phyloP scores from a whole-genome alignment of 345 rosid species.

The Excoecaria cochinchinensis region DNA sequence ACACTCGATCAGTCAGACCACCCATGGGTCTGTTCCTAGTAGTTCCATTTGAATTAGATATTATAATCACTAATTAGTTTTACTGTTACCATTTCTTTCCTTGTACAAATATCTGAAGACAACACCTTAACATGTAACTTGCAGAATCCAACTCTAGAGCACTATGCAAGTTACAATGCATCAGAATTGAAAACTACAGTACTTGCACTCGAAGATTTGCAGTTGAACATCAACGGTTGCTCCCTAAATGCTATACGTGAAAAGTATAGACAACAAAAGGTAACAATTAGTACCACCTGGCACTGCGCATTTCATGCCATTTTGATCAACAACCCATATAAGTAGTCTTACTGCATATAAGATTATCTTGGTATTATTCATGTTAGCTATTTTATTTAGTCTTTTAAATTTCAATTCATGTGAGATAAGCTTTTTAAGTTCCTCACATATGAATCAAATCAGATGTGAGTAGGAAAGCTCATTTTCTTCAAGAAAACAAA shows the following conservation, averaged over 20 bases:
- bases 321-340: neutral
- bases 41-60: no score
- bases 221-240: slow-evolving; percentile 60
- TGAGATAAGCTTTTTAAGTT: neutral
- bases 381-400: neutral
- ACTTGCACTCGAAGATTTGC: slow-evolving; percentile 77
- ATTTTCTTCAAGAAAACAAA: neutral
- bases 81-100: neutral
- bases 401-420: neutral
- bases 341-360: neutral
- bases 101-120: slow-evolving; percentile 13
- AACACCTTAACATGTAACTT: neutral
- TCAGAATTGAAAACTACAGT: slow-evolving; percentile 60
- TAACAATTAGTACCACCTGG: slow-evolving; percentile 17
- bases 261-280: slow-evolving; percentile 79
- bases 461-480: neutral
- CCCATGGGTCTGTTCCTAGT: slow-evolving; percentile 77
- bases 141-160: slow-evolving; percentile 86
- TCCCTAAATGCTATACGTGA: slow-evolving; percentile 63
- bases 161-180: slow-evolving; percentile 68
- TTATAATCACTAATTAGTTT: neutral
- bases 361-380: neutral
- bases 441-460: neutral
- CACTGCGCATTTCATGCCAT: neutral
- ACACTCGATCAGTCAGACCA: slow-evolving; percentile 69